Percentiles rank a stretch among this genome's conserved stretches.
Evolutionary conservation across 768 basidiomycete species (phyloP).

Genomic region (Imleria badia): DNA sequence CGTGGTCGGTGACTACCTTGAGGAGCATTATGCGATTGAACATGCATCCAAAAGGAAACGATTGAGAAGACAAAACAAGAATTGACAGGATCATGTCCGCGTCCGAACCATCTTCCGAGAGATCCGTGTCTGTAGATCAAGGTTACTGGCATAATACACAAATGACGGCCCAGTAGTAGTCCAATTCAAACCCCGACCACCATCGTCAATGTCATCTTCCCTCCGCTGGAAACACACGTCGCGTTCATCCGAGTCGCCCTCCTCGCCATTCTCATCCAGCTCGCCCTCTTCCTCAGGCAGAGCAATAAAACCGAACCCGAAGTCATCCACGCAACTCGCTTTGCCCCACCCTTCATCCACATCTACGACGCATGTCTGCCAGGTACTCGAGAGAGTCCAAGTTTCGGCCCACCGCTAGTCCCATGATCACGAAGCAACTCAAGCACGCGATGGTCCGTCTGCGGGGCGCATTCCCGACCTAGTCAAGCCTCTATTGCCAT

Average conservation of each 20-base stretch:
- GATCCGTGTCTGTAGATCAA: too few relatives aligned
- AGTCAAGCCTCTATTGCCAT: too few relatives aligned
- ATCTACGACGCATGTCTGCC: background rate
- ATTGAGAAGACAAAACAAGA: too few relatives aligned
- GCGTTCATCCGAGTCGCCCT: conserved; percentile 44
- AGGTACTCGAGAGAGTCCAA: conserved; percentile 85
- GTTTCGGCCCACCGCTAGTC: conserved; percentile 82
- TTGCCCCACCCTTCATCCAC: conserved; percentile 14
- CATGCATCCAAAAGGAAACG: too few relatives aligned
- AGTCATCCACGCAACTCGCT: conserved; percentile 66
- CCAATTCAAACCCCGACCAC: background rate
- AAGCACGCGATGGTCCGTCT: conserved; percentile 67
- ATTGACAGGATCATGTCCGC: too few relatives aligned
- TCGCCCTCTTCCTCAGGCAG: conserved; percentile 36
- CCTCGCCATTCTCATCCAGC: conserved; percentile 44
- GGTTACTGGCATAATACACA: too few relatives aligned
- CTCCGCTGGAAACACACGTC: conserved; percentile 45
- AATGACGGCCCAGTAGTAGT: too few relatives aligned
- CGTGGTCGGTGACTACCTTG: too few relatives aligned
- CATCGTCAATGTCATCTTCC: background rate
- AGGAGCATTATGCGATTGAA: too few relatives aligned
- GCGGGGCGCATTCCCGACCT: conserved; percentile 59
- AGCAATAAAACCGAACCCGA: conserved; percentile 36
- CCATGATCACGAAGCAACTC: conserved; percentile 74
- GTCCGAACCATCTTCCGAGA: too few relatives aligned